Conservation (phyloP, 345 rosid species). For the Trapa incisa region DNA sequence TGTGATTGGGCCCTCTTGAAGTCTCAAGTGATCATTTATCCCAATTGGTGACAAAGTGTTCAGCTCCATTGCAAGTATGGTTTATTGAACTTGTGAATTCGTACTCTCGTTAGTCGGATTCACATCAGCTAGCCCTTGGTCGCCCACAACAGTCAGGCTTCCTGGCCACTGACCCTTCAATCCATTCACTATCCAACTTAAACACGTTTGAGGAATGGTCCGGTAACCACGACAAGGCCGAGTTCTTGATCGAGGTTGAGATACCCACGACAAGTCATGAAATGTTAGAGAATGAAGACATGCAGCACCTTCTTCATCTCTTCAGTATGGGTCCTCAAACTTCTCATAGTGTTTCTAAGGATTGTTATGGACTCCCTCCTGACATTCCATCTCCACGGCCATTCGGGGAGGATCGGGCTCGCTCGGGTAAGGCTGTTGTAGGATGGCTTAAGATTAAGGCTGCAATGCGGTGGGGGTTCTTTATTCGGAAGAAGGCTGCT, state of each 20-base stretch:
- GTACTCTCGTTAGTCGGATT: no score
- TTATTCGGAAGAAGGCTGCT: slow-evolving; percentile 89
- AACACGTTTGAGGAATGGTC: slow-evolving; percentile 87
- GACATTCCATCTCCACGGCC: slow-evolving; percentile 64
- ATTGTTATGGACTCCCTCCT: slow-evolving; percentile 45
- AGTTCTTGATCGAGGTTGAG: slow-evolving; percentile 76
- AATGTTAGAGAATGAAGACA: slow-evolving; percentile 95
- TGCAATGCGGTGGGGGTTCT: slow-evolving; percentile 99
- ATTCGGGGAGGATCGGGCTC: slow-evolving; percentile 60
- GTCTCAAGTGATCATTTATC: no score
- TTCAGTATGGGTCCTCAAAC: slow-evolving; percentile 78
- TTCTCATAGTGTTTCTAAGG: slow-evolving; percentile 44
- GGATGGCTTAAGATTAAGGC: slow-evolving; percentile 99
- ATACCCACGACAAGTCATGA: slow-evolving; percentile 78
- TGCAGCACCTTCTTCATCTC: slow-evolving; percentile 77
- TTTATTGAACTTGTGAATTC: no score
- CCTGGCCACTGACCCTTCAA: slow-evolving; percentile 29
- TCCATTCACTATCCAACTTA: slow-evolving; percentile 26
- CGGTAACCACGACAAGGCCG: slow-evolving; percentile 49
- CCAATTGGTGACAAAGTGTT: no score
- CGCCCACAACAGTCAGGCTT: slow-evolving; percentile 52
- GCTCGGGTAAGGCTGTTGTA: slow-evolving; percentile 82
- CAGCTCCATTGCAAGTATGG: no score
- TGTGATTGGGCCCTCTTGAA: no score
- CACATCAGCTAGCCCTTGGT: slow-evolving; percentile 75